Percentiles rank a stretch among this genome's conserved stretches.
These are phyloP conservation scores for Ogataea trehaloabstinens DNA, from an alignment of 805 yeast species.

Conservation along the genomic window DNA sequence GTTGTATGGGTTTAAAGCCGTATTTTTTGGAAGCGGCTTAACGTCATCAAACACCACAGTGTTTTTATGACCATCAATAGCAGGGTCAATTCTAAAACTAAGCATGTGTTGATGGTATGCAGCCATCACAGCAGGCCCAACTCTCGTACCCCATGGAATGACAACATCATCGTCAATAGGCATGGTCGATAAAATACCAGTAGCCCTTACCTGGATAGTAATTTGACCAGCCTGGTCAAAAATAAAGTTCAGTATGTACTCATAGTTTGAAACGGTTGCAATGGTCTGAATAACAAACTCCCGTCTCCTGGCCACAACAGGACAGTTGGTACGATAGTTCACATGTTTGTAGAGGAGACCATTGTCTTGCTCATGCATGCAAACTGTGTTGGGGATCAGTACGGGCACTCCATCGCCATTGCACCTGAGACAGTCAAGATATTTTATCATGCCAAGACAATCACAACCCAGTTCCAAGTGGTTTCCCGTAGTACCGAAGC, in stretches of 20 bases:
- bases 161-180: constrained; percentile 68
- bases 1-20: constrained; percentile 59
- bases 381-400: constrained; percentile 64
- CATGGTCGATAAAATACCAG: constrained; percentile 84
- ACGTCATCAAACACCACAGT: constrained; percentile 72
- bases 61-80: constrained; percentile 77
- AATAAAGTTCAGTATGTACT: constrained; percentile 68
- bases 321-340: constrained; percentile 68
- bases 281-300: constrained; percentile 78
- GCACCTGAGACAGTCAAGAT: constrained; percentile 59
- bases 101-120: constrained; percentile 82
- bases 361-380: constrained; percentile 79
- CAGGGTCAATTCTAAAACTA: constrained; percentile 78
- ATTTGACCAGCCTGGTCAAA: constrained; percentile 78
- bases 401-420: constrained; percentile 60
- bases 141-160: constrained; percentile 73
- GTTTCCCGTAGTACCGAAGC: constrained; percentile 74
- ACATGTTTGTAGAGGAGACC: constrained; percentile 78
- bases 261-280: constrained; percentile 84
- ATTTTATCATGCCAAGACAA: constrained; percentile 77
- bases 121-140: constrained; percentile 80
- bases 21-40: constrained; percentile 54
- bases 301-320: constrained; percentile 74
- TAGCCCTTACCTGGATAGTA: constrained; percentile 76
- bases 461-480: constrained; percentile 72